Evolutionary conservation across 106 monocot genomes (phyloP).

Genomic region (Platanthera guangdongensis): DNA sequence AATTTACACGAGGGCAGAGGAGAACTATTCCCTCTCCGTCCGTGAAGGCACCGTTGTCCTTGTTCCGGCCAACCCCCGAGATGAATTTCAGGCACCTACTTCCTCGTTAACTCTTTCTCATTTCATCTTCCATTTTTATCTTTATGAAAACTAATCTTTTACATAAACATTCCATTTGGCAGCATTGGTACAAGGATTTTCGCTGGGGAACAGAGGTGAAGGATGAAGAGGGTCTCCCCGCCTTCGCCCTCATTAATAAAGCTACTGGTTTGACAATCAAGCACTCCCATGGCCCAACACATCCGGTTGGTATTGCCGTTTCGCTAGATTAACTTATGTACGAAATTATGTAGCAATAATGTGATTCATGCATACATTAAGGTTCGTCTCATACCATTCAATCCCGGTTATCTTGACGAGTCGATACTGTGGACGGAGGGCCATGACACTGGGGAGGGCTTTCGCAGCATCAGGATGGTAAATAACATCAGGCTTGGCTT

Average conservation of each 20-base stretch:
- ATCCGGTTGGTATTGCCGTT: slow-evolving; percentile 31
- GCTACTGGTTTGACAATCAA: slow-evolving; percentile 60
- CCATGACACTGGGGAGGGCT: slow-evolving; percentile 30
- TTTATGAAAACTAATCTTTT: not conserved
- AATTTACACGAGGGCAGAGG: slow-evolving; percentile 40
- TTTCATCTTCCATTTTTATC: not conserved
- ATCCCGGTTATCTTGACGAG: slow-evolving; percentile 37
- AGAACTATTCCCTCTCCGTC: slow-evolving; percentile 42
- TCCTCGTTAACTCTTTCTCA: too few relatives aligned
- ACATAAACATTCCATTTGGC: not conserved
- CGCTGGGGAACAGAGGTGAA: slow-evolving; percentile 45
- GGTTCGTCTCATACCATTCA: slow-evolving; percentile 33
- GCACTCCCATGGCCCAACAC: slow-evolving; percentile 49
- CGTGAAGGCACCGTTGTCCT: slow-evolving; percentile 49
- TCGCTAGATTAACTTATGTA: not conserved
- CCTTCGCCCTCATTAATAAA: slow-evolving; percentile 64
- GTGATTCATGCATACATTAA: not conserved
- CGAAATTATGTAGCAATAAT: not conserved
- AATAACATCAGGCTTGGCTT: slow-evolving; percentile 47
- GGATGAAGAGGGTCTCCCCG: slow-evolving; percentile 62
- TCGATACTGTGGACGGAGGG: slow-evolving; percentile 45
- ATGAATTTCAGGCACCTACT: slow-evolving; percentile 28
- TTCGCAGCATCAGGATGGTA: slow-evolving; percentile 46
- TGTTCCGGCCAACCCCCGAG: slow-evolving; percentile 33
- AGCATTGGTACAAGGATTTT: slow-evolving; percentile 94